Evolutionary conservation across 2,329 filamentous ascomycete genomes (phyloP), one percentile per base, ranked within the genome.

Genomic region (Hypoxylon sp.): DNA sequence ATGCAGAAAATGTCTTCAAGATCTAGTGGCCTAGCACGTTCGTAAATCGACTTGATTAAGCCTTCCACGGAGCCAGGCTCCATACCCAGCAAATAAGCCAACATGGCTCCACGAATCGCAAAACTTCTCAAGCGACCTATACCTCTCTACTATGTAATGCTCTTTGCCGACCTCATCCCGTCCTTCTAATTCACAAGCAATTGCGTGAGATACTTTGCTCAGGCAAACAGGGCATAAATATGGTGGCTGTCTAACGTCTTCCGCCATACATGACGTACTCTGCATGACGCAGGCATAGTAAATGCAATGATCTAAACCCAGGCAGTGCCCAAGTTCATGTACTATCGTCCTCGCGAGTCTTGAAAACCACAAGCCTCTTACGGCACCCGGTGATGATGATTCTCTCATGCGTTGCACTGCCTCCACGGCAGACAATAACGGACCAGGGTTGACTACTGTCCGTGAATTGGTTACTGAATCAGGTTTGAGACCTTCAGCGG

Each of bases 321-420:
- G 84, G 73, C 89, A 92, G 75, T 92, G 91, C 0, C 89, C 88
- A 0, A 92, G 77, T 73, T 93, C 90, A 74, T 92, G 91, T 1
- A 84, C 83, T 1, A 85, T 86, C 0, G 90, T 91, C 54, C 85
- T 85, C 57, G 82, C 88, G 2, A 88, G 76, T 10, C 86, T 82
- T 8, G 83, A 83, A 13, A 92, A 83, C 88, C 89, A 92, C 1
- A 90, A 74, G 0, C 78, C 82, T 0, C 76, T 72, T 0, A 80
- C 64, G 1, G 78, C 76, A 0, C 76, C 62, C 6, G 63, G 32
- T 2, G 78, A 73, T 29, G 60, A 64, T 3, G 75, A 70, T 11
- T 76, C 56, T 3, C 71, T 67, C 6, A 68, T 61, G 3, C 39
- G 42, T 7, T 59, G 68, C 3, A 72, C 71, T 4, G 76, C 77